Evolutionary conservation across 2,329 filamentous ascomycete genomes (phyloP), one percentile per base, ranked within the genome.

Genomic region (Fusarium illudens): DNA sequence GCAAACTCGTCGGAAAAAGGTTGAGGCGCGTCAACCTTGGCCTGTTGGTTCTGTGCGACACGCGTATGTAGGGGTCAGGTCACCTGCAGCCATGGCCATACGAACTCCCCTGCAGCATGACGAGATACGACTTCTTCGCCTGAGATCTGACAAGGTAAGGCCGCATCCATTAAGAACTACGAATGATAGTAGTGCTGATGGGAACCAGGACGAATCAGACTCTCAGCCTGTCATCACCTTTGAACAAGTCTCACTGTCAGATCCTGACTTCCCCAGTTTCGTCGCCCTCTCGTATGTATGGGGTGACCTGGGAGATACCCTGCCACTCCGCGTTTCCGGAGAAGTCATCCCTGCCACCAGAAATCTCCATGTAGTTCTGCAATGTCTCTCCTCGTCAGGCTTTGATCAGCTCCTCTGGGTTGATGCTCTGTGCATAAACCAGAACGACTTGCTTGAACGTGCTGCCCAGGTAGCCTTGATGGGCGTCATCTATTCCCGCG

Each of bases 341-440:
- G 25, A 44, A 29, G 20, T n/a, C 12, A 34, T 60, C 6, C 22
- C 29, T 15, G 60, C 51, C 25, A 63, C 60, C 11, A 50, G 48
- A 50, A 63, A 60, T 25, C 50, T 63, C 17, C 19, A 51, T 17
- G 42, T 36, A 13, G 27, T 44, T 13, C 34, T 55, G 6, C 22
- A 48, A 19, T 39, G 33, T 29, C 33, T 60, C 17, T 19, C 29
- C 4, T 32, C 20, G n/a, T 29, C 50, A 12, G 10, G 36, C 11
- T 22, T 48, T 27, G 32, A 36, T 10, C 50, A 59, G 3, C 29
- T 59, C 13, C 29, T 59, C 7, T 64, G 51, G 60, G 12, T 57
- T 19, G 57, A 64, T 27, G 60, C 57, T 7, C 19, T 64, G 6
- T 64, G 57, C 27, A 64, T 64, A 29, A 60, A 60, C 36, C 60